phyloP scores from a whole-genome alignment of 2,329 filamentous ascomycete genomes.

The Macrophomina tecta region DNA sequence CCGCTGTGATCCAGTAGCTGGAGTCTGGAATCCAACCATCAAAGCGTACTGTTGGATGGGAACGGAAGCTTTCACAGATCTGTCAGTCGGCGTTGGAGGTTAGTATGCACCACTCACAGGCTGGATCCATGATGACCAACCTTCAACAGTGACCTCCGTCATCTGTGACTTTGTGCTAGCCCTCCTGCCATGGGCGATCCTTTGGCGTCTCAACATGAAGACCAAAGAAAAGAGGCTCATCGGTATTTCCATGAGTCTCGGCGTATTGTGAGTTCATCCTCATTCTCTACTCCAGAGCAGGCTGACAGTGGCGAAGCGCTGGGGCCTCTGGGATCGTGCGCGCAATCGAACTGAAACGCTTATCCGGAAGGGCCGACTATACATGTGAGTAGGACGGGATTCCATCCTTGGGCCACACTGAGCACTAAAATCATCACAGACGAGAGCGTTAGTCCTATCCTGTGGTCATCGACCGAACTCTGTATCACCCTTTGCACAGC shows the following conservation, averaged over 20 bases:
- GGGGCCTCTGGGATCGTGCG: conserved; percentile 42
- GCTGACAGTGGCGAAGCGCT: conserved; percentile 30
- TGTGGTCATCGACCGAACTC: conserved; percentile 47
- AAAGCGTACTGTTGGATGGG: conserved; percentile 36
- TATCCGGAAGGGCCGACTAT: conserved; percentile 39
- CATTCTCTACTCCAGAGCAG: too few species aligned
- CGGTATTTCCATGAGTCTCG: conserved; percentile 39
- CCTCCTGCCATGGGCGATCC: conserved; percentile 42
- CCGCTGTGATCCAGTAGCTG: conserved; percentile 38
- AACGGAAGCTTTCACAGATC: conserved; percentile 32
- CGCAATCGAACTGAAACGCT: conserved; percentile 38
- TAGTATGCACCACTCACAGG: not conserved
- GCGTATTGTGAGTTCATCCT: conserved; percentile 35
- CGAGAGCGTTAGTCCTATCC: conserved; percentile 39
- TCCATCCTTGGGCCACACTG: not conserved
- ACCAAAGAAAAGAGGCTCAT: conserved; percentile 43
- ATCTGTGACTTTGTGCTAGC: conserved; percentile 44
- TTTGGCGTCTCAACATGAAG: conserved; percentile 44
- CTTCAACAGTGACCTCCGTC: conserved; percentile 40
- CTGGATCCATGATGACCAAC: not conserved
- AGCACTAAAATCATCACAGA: conserved; percentile 14
- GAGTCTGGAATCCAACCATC: conserved; percentile 38
- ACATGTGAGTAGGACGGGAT: conserved; percentile 31
- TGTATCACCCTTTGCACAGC: conserved; percentile 58
- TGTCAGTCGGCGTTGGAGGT: conserved; percentile 19